These are phyloP conservation scores for Cryptococcus sp. DNA, from an alignment of 1,284 basidiomycete genomes.

Conservation along the genomic window DNA sequence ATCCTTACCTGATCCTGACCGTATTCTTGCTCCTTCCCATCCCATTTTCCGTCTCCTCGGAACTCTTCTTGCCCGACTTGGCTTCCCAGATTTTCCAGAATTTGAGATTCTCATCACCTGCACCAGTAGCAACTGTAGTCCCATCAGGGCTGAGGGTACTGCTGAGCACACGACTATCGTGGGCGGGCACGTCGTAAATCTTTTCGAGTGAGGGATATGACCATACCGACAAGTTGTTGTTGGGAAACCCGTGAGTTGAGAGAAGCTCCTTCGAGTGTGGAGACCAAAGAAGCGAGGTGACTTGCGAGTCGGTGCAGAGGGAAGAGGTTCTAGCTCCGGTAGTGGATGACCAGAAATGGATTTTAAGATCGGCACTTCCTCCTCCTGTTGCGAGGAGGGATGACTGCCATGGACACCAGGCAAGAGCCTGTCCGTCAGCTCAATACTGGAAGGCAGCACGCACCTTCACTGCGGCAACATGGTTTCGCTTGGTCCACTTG, in stretches of 20 bases:
- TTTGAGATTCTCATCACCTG: slow-evolving; percentile 90
- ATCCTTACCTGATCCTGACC: slow-evolving; percentile 21
- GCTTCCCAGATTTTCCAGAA: slow-evolving; percentile 51
- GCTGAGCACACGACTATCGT: slow-evolving; percentile 82
- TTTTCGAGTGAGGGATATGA: slow-evolving; percentile 59
- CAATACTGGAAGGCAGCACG: slow-evolving; percentile 6
- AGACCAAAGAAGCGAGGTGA: slow-evolving; percentile 87
- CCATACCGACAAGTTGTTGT: slow-evolving; percentile 54
- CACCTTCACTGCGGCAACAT: slow-evolving; percentile 90
- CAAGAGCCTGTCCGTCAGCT: slow-evolving; percentile 62
- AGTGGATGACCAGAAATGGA: slow-evolving; percentile 88
- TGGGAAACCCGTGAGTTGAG: slow-evolving; percentile 89
- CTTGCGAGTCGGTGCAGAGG: slow-evolving; percentile 77
- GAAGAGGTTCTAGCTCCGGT: slow-evolving; percentile 84
- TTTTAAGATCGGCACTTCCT: slow-evolving; percentile 88
- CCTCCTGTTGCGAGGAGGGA: slow-evolving; percentile 90
- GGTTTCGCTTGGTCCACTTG: slow-evolving; percentile 89
- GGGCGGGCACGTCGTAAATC: slow-evolving; percentile 86
- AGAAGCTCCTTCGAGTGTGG: slow-evolving; percentile 86
- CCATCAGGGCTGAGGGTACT: slow-evolving; percentile 81
- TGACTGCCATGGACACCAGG: slow-evolving; percentile 97
- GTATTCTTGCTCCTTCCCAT: slow-evolving; percentile 21
- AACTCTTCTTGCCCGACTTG: slow-evolving; percentile 27
- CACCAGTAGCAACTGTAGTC: slow-evolving; percentile 82
- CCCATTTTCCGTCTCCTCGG: slow-evolving; percentile 14